Evolutionary conservation across 2,329 filamentous ascomycete species (phyloP), one percentile per base, ranked within the genome.

Genomic region (Penicillium sp.): DNA sequence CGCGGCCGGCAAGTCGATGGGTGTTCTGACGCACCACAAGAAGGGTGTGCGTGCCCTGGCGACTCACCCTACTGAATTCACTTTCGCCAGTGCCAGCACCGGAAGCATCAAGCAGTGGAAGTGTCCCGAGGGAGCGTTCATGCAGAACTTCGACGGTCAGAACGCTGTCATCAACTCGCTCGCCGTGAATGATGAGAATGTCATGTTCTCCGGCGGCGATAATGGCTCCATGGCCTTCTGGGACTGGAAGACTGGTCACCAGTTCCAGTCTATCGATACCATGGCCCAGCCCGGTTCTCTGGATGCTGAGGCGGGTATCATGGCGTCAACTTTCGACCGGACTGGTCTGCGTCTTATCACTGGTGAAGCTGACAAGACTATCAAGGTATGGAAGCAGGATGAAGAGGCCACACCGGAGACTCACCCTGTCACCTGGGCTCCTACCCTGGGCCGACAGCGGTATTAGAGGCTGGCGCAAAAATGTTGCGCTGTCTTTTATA

Each of bases 51-150:
- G 94, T 47, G 87, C 89, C 2, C 82, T 99, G 11, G 85, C 91
- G 10, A 83, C 88, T 3, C 94, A 99, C 70, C 94, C 95, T 0
- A 86, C 85, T 56, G 94, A 99, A 74, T 99, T 96, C 71, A 99
- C 95, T 0, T 99, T 99, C 71, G 94, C 94, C 4, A 92, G 86
- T 56, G 94, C 89, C 39, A 96, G 91, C 67, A 92, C 93, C 0
- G 89, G 90, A 21, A 92, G 90, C 71, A 97, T 99, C 77, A 99
- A 99, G 80, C 94, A 99, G 77, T 99, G 94, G 93, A 97, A 97
- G 74, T 97, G 92, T 64, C 95, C 95, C 1, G 92, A 97, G 71
- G 95, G 93, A 33, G 91, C 91, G 14, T 97, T 99, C 71, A 99
- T 99, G 94, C 92, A 97, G 74, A 97, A 97, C 71, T 97, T 97